Base-by-base conservation (phyloP, 23 red algal genomes). In the Gracilariopsis chorda region DNA sequence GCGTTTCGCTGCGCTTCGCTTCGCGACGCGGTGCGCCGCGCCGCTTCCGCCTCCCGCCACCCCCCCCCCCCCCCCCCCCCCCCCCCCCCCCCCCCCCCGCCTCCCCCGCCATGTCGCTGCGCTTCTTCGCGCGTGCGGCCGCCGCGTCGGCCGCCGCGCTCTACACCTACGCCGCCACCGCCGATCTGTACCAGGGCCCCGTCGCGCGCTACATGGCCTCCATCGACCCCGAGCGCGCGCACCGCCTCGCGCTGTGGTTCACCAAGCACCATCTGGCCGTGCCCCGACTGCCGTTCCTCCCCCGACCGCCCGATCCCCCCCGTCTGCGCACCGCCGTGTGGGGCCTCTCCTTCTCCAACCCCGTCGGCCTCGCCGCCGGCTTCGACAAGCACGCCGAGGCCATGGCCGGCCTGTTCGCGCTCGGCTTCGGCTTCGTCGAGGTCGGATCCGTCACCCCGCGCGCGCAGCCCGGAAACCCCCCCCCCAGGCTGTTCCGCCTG, bases 311-410 rank as follows among this genome's bases (percentile, higher is more conserved):
- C n/a, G 65, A 70, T 51, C 61, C 61, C 25, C 82, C 82, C 25
- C 65, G 62, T 17, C 72, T 91, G 48, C 65, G 42, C 19, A 77
- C 90, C 2, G 47, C 60, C 24, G 90, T 93, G 9, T 98, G 95
- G 90, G 90, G 89, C 43, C 37, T 82, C 43, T 48, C 48, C 1
- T 98, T 98, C 41, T 0, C n/a, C 17, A 92, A 94, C 41, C 96
- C 96, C 7, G 43, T 98, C 27, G 96, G 96, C 6, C 43, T 98
- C 19, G 96, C 96, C 64, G 96, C 96, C 30, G 96, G 96, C 44
- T 98, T 98, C 51, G 96, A 98, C 53, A 98, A 98, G 89, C 56
- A 98, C 39, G 96, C 71, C 13, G 96, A 92, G 32, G 88, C 88
- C 33, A 88, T 98, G 51, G 78, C 90, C n/a, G 85, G 84, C 48